Evolutionary conservation across 352 stramenopile genomes (phyloP), one percentile per base, ranked within the genome.

Genomic region (Globisporangium splendens): DNA sequence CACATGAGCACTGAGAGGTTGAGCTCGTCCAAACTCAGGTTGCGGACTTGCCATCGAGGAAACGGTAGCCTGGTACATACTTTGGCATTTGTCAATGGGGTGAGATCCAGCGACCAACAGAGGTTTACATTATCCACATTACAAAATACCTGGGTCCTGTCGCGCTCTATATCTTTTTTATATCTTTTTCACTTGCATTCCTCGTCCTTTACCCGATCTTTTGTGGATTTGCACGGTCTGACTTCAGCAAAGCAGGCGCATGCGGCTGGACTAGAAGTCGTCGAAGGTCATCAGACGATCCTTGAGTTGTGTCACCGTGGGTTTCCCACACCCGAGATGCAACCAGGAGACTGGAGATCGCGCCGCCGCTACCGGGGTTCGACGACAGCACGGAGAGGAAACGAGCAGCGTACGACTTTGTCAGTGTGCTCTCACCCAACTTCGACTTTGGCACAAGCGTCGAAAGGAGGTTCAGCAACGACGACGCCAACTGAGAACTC

Each of bases 301-400:
- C 83, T 51, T 93, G 82, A 1, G 80, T 92, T 17, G 80, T 90
- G 46, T 93, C 83, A 2, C 84, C 84, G 59, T 93, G 81, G 1
- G 82, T 93, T 47, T 93, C 84, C 84, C 84, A 93, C 11, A 89
- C 84, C 1, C 84, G 74, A 12, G 84, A 93, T 18, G 84, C 82
- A 6, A 93, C 77, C 5, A 93, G 63, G 22, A 93, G 54, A 43
- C 84, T 93, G 12, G 84, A 87, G 53, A 93, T 93, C 7, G 84
- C 84, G 6, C 84, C 84, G 41, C 84, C 84, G 50, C 84, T 95
- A 39, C 86, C 86, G 49, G 86, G 86, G 31, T 93, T 95, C 6
- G 85, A 91, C 48, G 78, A 92, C 20, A 95, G 52, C 39, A 93
- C 83, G 0, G 82, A 92, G 12, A 95, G 64, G 59, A 93, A 95